Conservation (phyloP, 2,329 filamentous ascomycete genomes). For the Acrodontium crateriforme region DNA sequence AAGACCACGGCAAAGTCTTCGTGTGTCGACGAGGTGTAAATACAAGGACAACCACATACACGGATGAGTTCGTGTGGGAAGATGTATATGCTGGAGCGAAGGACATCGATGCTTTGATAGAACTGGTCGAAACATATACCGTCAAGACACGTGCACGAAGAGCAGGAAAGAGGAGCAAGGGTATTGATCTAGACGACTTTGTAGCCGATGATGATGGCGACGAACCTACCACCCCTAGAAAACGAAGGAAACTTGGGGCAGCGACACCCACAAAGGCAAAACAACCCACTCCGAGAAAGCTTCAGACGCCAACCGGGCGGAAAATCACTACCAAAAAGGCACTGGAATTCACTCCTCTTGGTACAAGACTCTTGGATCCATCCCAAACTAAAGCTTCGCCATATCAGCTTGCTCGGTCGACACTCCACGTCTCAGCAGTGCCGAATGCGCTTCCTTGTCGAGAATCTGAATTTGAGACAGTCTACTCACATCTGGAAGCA, state of each 20-base stretch:
- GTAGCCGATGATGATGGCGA: conserved; percentile 27
- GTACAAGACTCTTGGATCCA: conserved; percentile 69
- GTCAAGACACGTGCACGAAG: conserved; percentile 51
- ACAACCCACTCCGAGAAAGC: conserved; percentile 36
- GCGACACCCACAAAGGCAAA: conserved; percentile 30
- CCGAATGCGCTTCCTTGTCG: conserved; percentile 80
- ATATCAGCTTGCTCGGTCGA: conserved; percentile 77
- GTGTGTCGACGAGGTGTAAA: conserved; percentile 83
- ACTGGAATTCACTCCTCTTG: conserved; percentile 90
- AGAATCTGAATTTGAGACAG: conserved; percentile 78
- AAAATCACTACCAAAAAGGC: conserved; percentile 69
- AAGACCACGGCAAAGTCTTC: conserved; percentile 73
- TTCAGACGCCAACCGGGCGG: conserved; percentile 51
- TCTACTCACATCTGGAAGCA: conserved; percentile 86
- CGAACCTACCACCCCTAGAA: conserved; percentile 30
- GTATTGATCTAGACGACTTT: conserved; percentile 31
- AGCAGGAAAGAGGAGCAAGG: conserved; percentile 14
- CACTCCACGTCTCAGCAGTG: conserved; percentile 86
- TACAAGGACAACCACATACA: conserved; percentile 77
- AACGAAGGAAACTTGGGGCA: conserved; percentile 31
- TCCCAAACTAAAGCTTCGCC: conserved; percentile 65
- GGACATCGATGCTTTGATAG: conserved; percentile 52
- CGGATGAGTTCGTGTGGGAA: conserved; percentile 85
- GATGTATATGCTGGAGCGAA: conserved; percentile 58
- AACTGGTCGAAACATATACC: conserved; percentile 57